Evolutionary conservation across 306 rosid species (phyloP), one percentile per base, ranked within the genome.

Genomic region (Vigna nakashimae): DNA sequence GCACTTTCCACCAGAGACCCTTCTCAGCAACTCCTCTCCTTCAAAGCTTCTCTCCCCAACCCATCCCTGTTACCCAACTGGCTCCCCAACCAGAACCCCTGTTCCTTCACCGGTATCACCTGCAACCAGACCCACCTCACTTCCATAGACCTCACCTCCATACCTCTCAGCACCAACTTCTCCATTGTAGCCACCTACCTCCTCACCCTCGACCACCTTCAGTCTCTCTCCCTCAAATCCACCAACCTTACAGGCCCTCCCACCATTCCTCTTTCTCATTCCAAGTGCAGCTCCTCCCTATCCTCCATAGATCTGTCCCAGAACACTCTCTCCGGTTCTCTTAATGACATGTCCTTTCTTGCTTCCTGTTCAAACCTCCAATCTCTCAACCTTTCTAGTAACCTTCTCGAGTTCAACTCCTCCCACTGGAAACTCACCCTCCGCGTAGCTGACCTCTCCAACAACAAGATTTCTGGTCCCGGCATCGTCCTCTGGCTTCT

Each of bases 241-340:
- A 53, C 91, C 1, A 82, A 85, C 81, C 91, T 96, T 30, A 69
- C 87, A 1, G 98, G 96, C 0, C 3, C 78, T 5, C 7, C 28
- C 32, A 5, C 94, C 84, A 71, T 90, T 78, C 77, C 82, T 59
- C 16, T 79, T 30, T 22, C 81, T 7, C 69, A 65, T 18, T 76
- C 83, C 68, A 85, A 83, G 79, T 92, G 99, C 68, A 9, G 84
- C 72, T 28, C 91, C 65, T 36, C 88, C 12, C 84, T 96, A 48
- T 42, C 85, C 73, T 1, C 84, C 77, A 0, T 96, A 84, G 98
- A 96, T 92, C 99, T 96, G 9, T 84, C 99, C 2, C 81, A 22
- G 3, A 96, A 96, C 87, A 1, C 38, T 6, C 24, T 96, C 45
- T 90, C 93, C 16, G 96, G 91, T 0, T 78, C 89, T 7, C 15